A percentile compares a stretch with the other conserved stretches of the same genome.
Evolutionary conservation across 495 filamentous ascomycete species (phyloP).

Genomic region (Aspergillus conjunctus): DNA sequence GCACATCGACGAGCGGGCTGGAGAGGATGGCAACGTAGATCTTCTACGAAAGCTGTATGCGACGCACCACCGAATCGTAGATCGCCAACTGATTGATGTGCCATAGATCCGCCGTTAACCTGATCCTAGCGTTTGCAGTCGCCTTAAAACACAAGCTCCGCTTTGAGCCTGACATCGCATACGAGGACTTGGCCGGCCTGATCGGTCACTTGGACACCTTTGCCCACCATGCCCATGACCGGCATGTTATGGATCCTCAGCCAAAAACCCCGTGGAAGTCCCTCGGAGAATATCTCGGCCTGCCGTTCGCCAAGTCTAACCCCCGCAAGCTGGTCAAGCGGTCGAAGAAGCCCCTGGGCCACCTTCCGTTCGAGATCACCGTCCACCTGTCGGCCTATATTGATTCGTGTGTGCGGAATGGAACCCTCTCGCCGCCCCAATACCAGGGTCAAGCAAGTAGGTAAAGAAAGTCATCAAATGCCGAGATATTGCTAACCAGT

Average conservation of each 20-base stretch:
- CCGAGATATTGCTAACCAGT: not conserved
- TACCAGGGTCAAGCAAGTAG: conserved; percentile 48
- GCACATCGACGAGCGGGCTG: conserved; percentile 64
- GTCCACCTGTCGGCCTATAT: conserved; percentile 68
- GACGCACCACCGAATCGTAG: not conserved
- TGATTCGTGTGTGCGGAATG: conserved; percentile 56
- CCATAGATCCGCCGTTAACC: conserved; percentile 69
- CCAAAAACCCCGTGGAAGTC: conserved; percentile 59
- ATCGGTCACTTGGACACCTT: conserved; percentile 50
- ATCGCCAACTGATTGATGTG: conserved; percentile 10
- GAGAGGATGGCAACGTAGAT: conserved; percentile 62
- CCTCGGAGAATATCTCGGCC: conserved; percentile 66
- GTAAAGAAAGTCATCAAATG: conserved; percentile 5
- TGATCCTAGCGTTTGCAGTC: conserved; percentile 74
- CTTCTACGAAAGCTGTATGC: conserved; percentile 66
- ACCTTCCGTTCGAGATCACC: conserved; percentile 76
- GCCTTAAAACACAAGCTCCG: conserved; percentile 84
- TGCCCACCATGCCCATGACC: conserved; percentile 64
- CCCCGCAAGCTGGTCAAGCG: conserved; percentile 71
- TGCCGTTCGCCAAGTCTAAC: conserved; percentile 72
- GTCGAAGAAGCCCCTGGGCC: conserved; percentile 63
- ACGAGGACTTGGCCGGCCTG: conserved; percentile 60
- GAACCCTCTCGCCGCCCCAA: conserved; percentile 53
- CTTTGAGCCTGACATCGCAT: conserved; percentile 80
- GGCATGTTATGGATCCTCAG: conserved; percentile 40